Conservation (phyloP, 768 basidiomycete species). For the Leccinum pellstonianum region DNA sequence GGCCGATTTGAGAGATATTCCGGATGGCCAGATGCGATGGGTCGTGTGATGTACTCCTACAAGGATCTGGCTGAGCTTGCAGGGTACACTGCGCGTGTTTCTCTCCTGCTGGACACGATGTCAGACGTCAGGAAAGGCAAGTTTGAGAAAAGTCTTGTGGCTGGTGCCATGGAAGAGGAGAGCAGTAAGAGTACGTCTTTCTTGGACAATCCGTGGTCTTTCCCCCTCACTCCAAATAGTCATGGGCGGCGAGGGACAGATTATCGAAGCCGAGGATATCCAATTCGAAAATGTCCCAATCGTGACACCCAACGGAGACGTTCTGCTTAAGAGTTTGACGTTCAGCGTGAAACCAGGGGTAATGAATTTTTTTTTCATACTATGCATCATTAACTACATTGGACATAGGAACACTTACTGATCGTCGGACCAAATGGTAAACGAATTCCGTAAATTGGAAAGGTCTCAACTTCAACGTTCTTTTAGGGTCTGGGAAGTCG, state of each 20-base stretch:
- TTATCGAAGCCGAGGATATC: conserved; percentile 86
- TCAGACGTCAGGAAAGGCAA: conserved; percentile 78
- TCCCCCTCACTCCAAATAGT: conserved; percentile 46
- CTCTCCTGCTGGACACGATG: conserved; percentile 87
- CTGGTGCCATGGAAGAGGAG: conserved; percentile 67
- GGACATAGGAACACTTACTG: conserved; percentile 75
- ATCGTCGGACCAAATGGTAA: conserved; percentile 93
- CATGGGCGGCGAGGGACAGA: conserved; percentile 70
- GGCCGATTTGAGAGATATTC: background rate
- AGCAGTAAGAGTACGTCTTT: conserved; percentile 66
- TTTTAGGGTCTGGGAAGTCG: conserved; percentile 78
- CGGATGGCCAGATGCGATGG: conserved; percentile 73
- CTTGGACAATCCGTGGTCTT: background rate
- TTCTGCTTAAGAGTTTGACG: conserved; percentile 79
- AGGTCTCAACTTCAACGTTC: background rate
- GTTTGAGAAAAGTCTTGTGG: conserved; percentile 86
- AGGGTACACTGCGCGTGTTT: conserved; percentile 92
- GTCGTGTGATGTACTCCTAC: conserved; percentile 95
- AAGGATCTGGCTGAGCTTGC: conserved; percentile 95
- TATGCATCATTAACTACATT: background rate
- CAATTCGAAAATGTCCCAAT: conserved; percentile 92
- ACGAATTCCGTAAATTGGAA: background rate
- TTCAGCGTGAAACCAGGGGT: conserved; percentile 91
- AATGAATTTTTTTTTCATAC: conserved; percentile 9
- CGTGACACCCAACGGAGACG: conserved; percentile 93